Conservation (phyloP, 495 filamentous ascomycete genomes). For the Penicillium paxilli region DNA sequence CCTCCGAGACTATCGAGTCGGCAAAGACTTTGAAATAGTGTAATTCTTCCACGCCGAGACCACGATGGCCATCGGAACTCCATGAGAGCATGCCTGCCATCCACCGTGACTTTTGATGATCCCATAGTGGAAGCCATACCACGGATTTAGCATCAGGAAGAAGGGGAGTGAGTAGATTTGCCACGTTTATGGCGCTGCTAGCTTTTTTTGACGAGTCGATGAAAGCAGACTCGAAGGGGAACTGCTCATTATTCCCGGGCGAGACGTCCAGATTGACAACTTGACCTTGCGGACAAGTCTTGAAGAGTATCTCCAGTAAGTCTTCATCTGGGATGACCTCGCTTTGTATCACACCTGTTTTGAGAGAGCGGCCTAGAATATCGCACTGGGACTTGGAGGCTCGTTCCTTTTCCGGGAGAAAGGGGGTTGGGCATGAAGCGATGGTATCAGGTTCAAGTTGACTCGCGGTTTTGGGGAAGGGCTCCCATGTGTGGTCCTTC, state of each 20-base stretch:
- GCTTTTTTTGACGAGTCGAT: neutral
- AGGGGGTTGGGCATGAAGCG: constrained; percentile 19
- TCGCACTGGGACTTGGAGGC: constrained; percentile 7
- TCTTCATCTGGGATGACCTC: constrained; percentile 13
- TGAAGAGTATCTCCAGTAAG: constrained; percentile 26
- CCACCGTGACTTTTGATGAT: constrained; percentile 61
- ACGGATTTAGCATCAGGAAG: constrained; percentile 56
- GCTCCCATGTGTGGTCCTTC: constrained; percentile 23
- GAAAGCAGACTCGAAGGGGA: neutral
- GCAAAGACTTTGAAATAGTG: constrained; percentile 59
- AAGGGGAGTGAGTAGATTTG: neutral
- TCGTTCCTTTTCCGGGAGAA: neutral
- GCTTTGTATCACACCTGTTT: neutral
- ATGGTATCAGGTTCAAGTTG: constrained; percentile 15
- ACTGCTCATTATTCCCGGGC: neutral
- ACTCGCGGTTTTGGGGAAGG: constrained; percentile 17
- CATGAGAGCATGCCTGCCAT: constrained; percentile 61
- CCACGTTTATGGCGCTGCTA: neutral
- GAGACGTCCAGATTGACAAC: constrained; percentile 19
- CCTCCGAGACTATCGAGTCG: constrained; percentile 60
- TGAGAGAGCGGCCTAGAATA: constrained; percentile 15
- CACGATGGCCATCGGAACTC: constrained; percentile 47
- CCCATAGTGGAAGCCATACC: constrained; percentile 62
- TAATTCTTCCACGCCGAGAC: constrained; percentile 46
- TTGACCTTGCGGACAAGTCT: constrained; percentile 30